Base-by-base conservation (phyloP, 768 basidiomycete genomes). In the Hortiboletus flavorubellus region DNA sequence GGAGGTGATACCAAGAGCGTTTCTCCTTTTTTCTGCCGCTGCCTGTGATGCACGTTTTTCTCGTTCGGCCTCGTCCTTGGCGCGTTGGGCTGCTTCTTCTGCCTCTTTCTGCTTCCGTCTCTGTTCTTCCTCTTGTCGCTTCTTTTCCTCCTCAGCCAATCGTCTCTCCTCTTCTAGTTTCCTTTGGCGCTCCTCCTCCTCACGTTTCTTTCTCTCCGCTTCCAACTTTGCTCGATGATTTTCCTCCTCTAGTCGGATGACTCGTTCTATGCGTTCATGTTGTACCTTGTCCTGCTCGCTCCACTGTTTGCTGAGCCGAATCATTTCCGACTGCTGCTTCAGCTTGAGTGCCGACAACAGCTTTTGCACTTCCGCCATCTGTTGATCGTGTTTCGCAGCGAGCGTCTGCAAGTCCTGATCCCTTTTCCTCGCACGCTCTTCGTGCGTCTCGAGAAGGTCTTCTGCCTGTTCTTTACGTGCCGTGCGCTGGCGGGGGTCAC, bases 241-340 rank as follows among this genome's bases (percentile, higher is more conserved):
- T 30, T 83, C 84, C 57, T 88, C 84, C 63, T 89, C 86, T 4
- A 70, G 31, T 61, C 79, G 79, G 57, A 91, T 90, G 8, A 77
- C 82, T 3, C 57, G 65, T 68, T 91, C 86, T 49, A 89, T 80
- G 5, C 83, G 75, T 29, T 81, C 75, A 73, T 82, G 84, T 37
- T 83, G 71, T 47, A 63, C 62, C 43, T 58, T 70, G 55, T 78
- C 75, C 47, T 78, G 73, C 37, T 72, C 69, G 46, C 76, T 77
- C 80, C 81, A 84, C 9, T 61, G 68, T 5, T 71, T 70, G 43
- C 73, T 70, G 35, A 86, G 65, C 46, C 63, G 66, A 37, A 73
- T 69, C 52, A 86, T 78, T 29, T 81, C 79, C 11, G 68, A 64
- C 54, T 80, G 76, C 43, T 79, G 77, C 54, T 72, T 69, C 18